Evolutionary conservation across 495 filamentous ascomycete genomes (phyloP), one percentile per base, ranked within the genome.

Genomic region (Venustampulla echinocandica): DNA sequence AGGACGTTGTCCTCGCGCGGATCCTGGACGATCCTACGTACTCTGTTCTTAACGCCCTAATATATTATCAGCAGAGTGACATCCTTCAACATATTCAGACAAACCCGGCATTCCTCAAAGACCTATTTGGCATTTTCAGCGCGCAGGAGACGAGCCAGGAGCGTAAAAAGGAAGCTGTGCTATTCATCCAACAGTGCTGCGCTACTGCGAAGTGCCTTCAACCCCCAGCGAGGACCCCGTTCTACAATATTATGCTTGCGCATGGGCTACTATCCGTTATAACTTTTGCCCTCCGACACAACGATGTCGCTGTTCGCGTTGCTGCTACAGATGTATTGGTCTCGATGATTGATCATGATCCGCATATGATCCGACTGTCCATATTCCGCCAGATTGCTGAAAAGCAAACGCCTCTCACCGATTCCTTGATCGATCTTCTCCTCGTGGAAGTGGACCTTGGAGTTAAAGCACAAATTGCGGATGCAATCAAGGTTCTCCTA

Each of bases 31-130:
- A 98, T 60, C 92, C 90, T 46, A 98, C 92, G 22, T 98, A 97
- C 58, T 92, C 87, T 13, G 90, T 97, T 23, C 81, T 98, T 45
- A 98, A 97, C 69, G 95, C 88, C 35, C 74, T 97, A 58, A 98
- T 98, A 47, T 98, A 95, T 70, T 98, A 90, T 74, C 89, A 96
- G 63, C 92, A 98, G 68, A 90, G 97, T 53, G 92, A 98, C 58
- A 96, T 98, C 58, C 82, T 97, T 37, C 83, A 87, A 55, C 86
- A 96, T 65, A 74, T 98, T 19, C 90, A 96, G 62, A 69, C 69
- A 13, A 94, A 90, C 55, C 70, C 66, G 9, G 64, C 65, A 7
- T 95, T 93, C 62, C 68, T 97, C 17, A 81, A 79, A 53, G 85
- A 97, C 52, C 70, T 97, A n/a, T 98, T 97, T 64, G 73, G 73